Percentiles rank a stretch among this genome's conserved stretches.
phyloP scores from a whole-genome alignment of 1,284 basidiomycete genomes.

The Fomitopsis pinicola region DNA sequence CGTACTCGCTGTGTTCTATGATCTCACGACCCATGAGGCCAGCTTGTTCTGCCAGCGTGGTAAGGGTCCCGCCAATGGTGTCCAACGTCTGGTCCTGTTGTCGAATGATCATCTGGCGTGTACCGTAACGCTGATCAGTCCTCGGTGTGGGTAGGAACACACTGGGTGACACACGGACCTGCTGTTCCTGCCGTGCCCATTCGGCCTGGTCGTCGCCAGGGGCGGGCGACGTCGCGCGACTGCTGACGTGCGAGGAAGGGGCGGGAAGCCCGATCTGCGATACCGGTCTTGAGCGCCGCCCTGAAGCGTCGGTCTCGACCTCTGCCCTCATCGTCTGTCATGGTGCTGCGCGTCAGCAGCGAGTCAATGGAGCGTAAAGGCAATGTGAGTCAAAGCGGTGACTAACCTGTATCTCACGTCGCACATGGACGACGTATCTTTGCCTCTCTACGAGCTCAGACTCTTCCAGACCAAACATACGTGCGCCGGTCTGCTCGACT shows the following conservation, averaged over 20 bases:
- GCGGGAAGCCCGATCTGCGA: constrained; percentile 19
- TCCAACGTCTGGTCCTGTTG: constrained; percentile 86
- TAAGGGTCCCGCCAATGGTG: constrained; percentile 80
- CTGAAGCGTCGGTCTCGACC: constrained; percentile 28
- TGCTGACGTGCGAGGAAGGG: constrained; percentile 6
- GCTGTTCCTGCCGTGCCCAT: constrained; percentile 83
- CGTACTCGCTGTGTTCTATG: constrained; percentile 82
- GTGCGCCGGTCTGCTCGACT: constrained; percentile 76
- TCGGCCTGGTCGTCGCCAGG: constrained; percentile 61
- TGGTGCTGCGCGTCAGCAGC: constrained; percentile 22
- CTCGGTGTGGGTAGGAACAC: not conserved
- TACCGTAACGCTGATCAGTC: not conserved
- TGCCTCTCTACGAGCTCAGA: constrained; percentile 69
- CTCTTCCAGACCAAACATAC: constrained; percentile 79
- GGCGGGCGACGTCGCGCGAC: constrained; percentile 18
- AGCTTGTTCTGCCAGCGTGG: constrained; percentile 80
- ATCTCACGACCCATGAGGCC: constrained; percentile 90
- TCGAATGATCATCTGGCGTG: constrained; percentile 68
- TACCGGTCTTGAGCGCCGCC: constrained; percentile 19
- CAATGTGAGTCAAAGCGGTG: constrained; percentile 13
- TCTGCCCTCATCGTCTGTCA: constrained; percentile 69
- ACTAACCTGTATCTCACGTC: constrained; percentile 73
- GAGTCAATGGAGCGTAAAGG: constrained; percentile 6
- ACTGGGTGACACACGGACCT: constrained; percentile 40
- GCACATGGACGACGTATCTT: constrained; percentile 70